Conservation (phyloP, 495 filamentous ascomycete genomes). For the Hyaloscypha hepaticicola region DNA sequence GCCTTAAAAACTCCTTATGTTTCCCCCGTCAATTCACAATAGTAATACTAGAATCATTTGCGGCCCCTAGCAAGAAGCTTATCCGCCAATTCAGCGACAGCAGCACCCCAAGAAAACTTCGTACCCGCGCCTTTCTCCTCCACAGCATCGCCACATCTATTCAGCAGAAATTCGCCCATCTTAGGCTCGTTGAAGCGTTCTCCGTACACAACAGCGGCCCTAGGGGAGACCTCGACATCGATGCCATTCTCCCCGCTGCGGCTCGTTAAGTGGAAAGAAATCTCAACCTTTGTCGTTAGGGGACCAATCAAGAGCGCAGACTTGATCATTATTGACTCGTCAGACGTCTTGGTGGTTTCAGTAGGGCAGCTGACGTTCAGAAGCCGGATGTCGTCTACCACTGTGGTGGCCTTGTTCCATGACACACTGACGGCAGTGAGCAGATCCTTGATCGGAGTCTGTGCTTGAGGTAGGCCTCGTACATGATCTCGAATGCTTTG, state of each 20-base stretch:
- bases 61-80: constrained; percentile 54
- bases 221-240: constrained; percentile 35
- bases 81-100: constrained; percentile 54
- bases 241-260: constrained; percentile 42
- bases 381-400: constrained; percentile 53
- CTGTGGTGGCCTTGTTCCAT: constrained; percentile 58
- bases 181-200: constrained; percentile 63
- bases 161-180: constrained; percentile 58
- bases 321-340: constrained; percentile 53
- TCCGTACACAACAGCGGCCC: constrained; percentile 62
- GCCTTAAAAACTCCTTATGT: background rate
- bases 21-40: background rate
- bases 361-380: constrained; percentile 56
- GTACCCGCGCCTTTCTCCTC: constrained; percentile 34
- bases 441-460: constrained; percentile 51
- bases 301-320: constrained; percentile 54
- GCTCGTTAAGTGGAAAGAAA: constrained; percentile 42
- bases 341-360: constrained; percentile 50
- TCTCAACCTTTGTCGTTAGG: constrained; percentile 60
- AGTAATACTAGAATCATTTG: constrained; percentile 35
- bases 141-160: constrained; percentile 42
- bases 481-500: constrained; percentile 60
- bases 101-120: constrained; percentile 52
- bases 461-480: constrained; percentile 49
- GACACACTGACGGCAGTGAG: constrained; percentile 51